These are phyloP conservation scores for Malus orientalis DNA, from an alignment of 306 rosid genomes.

Conservation along the genomic window DNA sequence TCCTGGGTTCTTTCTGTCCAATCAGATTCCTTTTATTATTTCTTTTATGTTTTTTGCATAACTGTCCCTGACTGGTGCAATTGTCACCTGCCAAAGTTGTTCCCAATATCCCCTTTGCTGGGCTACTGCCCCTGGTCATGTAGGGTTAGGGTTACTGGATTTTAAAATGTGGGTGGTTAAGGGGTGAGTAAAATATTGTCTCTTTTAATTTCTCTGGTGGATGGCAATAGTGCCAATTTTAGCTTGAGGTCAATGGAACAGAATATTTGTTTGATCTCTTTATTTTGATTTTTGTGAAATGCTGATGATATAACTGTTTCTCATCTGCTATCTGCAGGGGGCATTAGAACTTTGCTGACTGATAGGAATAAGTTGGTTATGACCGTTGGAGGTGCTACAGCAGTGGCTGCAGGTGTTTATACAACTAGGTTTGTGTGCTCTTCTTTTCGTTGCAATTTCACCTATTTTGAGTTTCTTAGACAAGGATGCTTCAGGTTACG, in stretches of 20 bases:
- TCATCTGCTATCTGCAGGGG: conserved; percentile 57
- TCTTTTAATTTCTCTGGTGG: neutral
- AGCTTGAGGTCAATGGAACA: conserved; percentile 1
- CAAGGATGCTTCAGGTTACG: neutral
- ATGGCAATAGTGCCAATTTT: neutral
- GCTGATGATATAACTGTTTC: conserved; percentile 8
- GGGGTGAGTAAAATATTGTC: neutral
- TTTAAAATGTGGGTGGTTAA: neutral
- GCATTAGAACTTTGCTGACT: conserved; percentile 68
- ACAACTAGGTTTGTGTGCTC: conserved; percentile 64
- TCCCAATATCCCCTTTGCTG: neutral
- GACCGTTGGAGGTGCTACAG: conserved; percentile 98
- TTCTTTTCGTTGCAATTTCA: conserved; percentile 12
- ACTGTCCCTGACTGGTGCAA: neutral
- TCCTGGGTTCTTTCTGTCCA: neutral
- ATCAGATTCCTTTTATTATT: neutral
- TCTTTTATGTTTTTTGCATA: neutral
- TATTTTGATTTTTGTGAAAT: conserved; percentile 2
- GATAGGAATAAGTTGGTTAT: conserved; percentile 85
- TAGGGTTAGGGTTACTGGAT: neutral
- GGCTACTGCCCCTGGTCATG: neutral
- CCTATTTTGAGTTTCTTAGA: neutral
- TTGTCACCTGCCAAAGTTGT: neutral
- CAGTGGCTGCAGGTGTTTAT: conserved; percentile 96
- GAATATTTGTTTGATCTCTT: neutral